phyloP scores from a whole-genome alignment of 78 protist species.

The Trichosphaerium sp. region DNA sequence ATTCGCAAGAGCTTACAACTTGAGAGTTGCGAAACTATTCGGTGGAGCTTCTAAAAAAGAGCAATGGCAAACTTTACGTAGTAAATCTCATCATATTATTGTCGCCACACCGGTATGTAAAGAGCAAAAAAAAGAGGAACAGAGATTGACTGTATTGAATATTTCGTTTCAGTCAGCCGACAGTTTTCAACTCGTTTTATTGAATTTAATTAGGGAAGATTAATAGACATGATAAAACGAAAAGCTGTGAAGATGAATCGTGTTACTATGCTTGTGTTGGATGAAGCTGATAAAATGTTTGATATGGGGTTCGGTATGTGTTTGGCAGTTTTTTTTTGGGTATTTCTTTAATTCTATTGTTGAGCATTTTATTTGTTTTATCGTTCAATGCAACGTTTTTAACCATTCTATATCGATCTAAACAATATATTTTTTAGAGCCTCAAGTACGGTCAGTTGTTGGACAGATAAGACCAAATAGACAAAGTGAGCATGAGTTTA shows the following conservation, averaged over 20 bases:
- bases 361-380: background rate
- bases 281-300: constrained; percentile 85
- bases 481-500: constrained; percentile 11
- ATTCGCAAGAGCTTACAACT: constrained; percentile 11
- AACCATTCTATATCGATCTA: too few species aligned
- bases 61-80: constrained; percentile 51
- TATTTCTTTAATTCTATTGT: too few species aligned
- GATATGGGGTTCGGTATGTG: constrained; percentile 72
- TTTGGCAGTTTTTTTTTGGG: background rate
- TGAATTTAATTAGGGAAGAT: constrained; percentile 53
- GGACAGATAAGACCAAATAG: constrained; percentile 61
- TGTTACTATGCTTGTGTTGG: constrained; percentile 66
- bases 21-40: constrained; percentile 31
- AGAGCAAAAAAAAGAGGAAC: background rate
- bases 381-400: background rate
- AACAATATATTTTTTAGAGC: background rate
- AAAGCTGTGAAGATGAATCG: constrained; percentile 73
- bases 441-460: constrained; percentile 53
- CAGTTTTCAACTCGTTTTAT: background rate
- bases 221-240: constrained; percentile 83
- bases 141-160: background rate
- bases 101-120: constrained; percentile 35
- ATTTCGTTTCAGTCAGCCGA: background rate
- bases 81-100: constrained; percentile 47
- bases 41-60: constrained; percentile 61